phyloP scores from a whole-genome alignment of 169 alveolate species.

The Plasmodium billcollinsi region DNA sequence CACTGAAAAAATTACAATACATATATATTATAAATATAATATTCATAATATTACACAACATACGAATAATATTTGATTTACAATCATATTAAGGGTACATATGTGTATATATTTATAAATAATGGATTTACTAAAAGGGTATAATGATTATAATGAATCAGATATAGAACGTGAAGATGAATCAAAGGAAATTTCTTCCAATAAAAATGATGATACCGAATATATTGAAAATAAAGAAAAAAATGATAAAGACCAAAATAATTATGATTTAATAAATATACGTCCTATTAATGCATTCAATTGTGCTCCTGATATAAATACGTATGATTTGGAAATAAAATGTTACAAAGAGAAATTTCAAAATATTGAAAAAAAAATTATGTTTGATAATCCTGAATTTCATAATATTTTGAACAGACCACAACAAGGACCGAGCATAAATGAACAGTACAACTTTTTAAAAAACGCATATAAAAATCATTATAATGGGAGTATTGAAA shows the following conservation, averaged over 20 bases:
- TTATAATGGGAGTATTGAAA: slow-evolving; percentile 58
- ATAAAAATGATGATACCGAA: slow-evolving; percentile 1
- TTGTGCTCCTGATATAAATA: slow-evolving; percentile 85
- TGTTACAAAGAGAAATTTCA: slow-evolving; percentile 71
- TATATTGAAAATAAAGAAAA: neutral
- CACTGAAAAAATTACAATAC: no score
- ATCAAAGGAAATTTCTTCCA: neutral
- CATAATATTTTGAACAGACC: slow-evolving; percentile 60
- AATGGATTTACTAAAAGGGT: slow-evolving; percentile 72
- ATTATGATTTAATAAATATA: slow-evolving; percentile 3
- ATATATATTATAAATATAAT: no score
- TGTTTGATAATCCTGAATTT: slow-evolving; percentile 56
- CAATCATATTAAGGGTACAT: neutral
- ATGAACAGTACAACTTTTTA: slow-evolving; percentile 72
- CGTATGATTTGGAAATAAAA: slow-evolving; percentile 74
- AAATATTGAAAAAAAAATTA: slow-evolving; percentile 73
- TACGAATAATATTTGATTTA: no score
- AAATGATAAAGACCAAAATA: slow-evolving; percentile 5
- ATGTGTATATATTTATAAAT: slow-evolving; percentile 3
- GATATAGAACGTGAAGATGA: slow-evolving; percentile 18
- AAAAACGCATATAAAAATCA: slow-evolving; percentile 74
- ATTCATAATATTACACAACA: no score
- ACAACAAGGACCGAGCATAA: slow-evolving; percentile 77
- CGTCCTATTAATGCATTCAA: slow-evolving; percentile 75
- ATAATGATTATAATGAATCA: slow-evolving; percentile 58